These are phyloP conservation scores for Endocalyx cinctus DNA, from an alignment of 2,329 filamentous ascomycete genomes.

Conservation along the genomic window DNA sequence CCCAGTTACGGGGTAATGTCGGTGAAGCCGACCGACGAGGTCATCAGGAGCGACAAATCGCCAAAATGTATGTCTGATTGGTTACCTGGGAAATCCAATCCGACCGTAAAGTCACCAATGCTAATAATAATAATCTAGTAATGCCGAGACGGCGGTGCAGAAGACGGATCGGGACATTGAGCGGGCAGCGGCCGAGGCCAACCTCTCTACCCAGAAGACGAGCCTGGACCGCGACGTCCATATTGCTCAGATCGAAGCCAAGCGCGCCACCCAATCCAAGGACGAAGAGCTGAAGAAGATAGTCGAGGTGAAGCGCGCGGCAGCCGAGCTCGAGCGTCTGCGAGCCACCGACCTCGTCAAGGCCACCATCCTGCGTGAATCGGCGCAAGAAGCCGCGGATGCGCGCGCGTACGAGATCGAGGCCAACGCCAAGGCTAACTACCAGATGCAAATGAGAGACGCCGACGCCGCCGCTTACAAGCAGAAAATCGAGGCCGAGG, in stretches of 20 bases:
- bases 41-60: conserved; percentile 78
- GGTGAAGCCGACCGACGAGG: conserved; percentile 75
- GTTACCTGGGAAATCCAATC: neutral
- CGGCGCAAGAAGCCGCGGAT: conserved; percentile 65
- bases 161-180: conserved; percentile 83
- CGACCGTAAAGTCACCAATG: neutral
- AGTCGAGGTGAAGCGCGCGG: conserved; percentile 72
- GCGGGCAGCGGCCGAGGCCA: conserved; percentile 72
- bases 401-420: conserved; percentile 60
- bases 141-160: conserved; percentile 70
- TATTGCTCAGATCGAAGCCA: conserved; percentile 69
- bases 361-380: conserved; percentile 65
- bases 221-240: conserved; percentile 69
- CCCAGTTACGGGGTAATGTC: conserved; percentile 63
- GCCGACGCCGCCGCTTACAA: conserved; percentile 50
- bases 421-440: conserved; percentile 53
- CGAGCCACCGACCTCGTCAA: conserved; percentile 75
- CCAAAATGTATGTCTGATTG: conserved; percentile 67
- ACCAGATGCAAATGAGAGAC: conserved; percentile 48
- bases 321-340: conserved; percentile 75
- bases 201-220: conserved; percentile 68
- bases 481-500: conserved; percentile 39
- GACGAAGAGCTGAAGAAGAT: conserved; percentile 77
- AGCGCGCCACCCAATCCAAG: conserved; percentile 66
- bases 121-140: conserved; percentile 7